Evolutionary conservation across 768 basidiomycete species (phyloP).

Genomic region (Collybiopsis luxurians): DNA sequence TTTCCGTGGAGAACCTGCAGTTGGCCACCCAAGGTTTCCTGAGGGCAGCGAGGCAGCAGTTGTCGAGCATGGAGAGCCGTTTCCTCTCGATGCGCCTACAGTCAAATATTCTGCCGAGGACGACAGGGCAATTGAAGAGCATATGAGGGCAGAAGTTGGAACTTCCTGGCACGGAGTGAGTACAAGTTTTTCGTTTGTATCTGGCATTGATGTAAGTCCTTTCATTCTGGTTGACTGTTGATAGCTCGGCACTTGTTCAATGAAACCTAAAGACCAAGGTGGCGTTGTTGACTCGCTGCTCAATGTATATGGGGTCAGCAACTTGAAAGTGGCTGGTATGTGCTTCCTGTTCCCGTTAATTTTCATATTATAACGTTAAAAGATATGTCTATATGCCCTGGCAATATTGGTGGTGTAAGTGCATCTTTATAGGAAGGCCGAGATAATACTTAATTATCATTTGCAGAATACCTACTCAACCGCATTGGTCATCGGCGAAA

Average conservation of each 20-base stretch:
- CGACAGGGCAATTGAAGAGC: constrained; percentile 39
- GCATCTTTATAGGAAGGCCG: too few species aligned
- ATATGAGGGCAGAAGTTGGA: constrained; percentile 31
- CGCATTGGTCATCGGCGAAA: constrained; percentile 52
- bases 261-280: constrained; percentile 57
- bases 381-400: constrained; percentile 39
- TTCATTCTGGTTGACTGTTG: too few species aligned
- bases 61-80: constrained; percentile 22
- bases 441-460: too few species aligned
- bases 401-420: constrained; percentile 30
- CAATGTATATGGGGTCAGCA: constrained; percentile 58
- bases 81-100: constrained; percentile 28
- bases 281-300: constrained; percentile 64
- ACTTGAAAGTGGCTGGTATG: constrained; percentile 57
- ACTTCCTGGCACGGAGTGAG: constrained; percentile 46
- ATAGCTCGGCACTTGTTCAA: constrained; percentile 55
- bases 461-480: constrained; percentile 33
- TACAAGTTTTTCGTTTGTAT: too few species aligned
- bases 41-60: constrained; percentile 28
- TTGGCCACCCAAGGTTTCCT: constrained; percentile 35
- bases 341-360: constrained; percentile 3
- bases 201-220: too few species aligned
- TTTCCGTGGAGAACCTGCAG: constrained; percentile 36
- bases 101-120: constrained; percentile 40
- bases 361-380: too few species aligned